Base-by-base conservation (phyloP, 305 asterid species). In the Caryopteris hybrid region DNA sequence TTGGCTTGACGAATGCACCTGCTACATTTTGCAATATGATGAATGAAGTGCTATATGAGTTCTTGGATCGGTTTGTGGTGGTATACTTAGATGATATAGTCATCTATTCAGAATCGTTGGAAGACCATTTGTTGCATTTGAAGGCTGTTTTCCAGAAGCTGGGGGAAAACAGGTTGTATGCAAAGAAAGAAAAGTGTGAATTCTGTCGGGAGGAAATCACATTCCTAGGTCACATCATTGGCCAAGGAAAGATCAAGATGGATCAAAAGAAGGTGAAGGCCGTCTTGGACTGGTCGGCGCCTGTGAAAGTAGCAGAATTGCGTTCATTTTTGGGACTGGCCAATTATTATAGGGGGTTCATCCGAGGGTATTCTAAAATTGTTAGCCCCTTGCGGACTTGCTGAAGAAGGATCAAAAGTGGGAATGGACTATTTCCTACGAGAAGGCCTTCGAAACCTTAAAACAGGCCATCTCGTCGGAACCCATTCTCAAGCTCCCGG, bases 171-270 rank as follows among this genome's bases (percentile, higher is more conserved):
- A 36, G 34, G 11, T 12, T 60, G 0, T 60, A 34, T 34, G 52
- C 23, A 0, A 69, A 69, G 31, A 69, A 69, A 10, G 43, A 60
- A 3, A 69, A 59, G 5, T 53, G 55, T 41, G 71, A 68, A 3
- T 53, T 66, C 13, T 38, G 45, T 3, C 2, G 4, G 27, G 52
- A 59, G 2, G 18, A 14, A 3, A 59, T 59, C 4, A 69, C 42
- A 0, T 50, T 71, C 14, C 20, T 52, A 4, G 52, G 60, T 4
- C 66, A 63, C 0, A 11, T 62, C 0, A 55, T 71, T 0, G 16
- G 57, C 13, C 21, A 53, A 4, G 46, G 61, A 3, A 2, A 5
- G 7, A 31, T 69, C 0, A 29, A 5, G 46, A 42, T 63, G 45
- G 65, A 55, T 9, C 0, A 6, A 0, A 53, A 22, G 57, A 68